Evolutionary conservation across 768 basidiomycete species (phyloP).

Genomic region (Amanita exitialis): DNA sequence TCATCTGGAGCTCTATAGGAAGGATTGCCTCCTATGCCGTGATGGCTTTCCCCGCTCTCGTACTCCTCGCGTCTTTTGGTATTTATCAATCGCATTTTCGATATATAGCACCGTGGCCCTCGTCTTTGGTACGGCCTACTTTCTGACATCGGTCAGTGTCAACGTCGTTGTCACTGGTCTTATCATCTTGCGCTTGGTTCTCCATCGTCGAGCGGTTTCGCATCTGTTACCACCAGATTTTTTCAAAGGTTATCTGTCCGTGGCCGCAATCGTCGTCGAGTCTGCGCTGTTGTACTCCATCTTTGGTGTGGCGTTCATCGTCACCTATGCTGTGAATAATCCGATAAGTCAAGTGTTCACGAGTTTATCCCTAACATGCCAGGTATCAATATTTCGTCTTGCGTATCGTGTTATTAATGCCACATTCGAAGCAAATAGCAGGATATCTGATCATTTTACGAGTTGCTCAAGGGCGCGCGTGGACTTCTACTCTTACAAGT

Average conservation of each 20-base stretch:
- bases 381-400: neutral
- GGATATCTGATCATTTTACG: conserved; percentile 38
- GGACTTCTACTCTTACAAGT: conserved; percentile 20
- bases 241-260: conserved; percentile 18
- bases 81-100: conserved; percentile 12
- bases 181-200: conserved; percentile 17
- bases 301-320: conserved; percentile 20
- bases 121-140: conserved; percentile 18
- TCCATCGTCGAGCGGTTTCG: conserved; percentile 17
- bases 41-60: conserved; percentile 17
- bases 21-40: conserved; percentile 15
- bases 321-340: conserved; percentile 20
- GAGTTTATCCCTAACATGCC: neutral
- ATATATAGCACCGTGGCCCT: conserved; percentile 16
- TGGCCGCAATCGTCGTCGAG: conserved; percentile 23
- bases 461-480: conserved; percentile 33
- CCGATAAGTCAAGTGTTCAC: conserved; percentile 23
- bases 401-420: neutral
- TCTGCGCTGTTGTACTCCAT: conserved; percentile 25
- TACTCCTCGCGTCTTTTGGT: conserved; percentile 21
- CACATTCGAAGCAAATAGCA: conserved; percentile 18
- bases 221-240: conserved; percentile 16
- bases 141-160: conserved; percentile 19
- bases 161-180: conserved; percentile 23
- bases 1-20: conserved; percentile 24